phyloP scores from a whole-genome alignment of 1,284 basidiomycete species.

The Ceratobasidium papillatum region DNA sequence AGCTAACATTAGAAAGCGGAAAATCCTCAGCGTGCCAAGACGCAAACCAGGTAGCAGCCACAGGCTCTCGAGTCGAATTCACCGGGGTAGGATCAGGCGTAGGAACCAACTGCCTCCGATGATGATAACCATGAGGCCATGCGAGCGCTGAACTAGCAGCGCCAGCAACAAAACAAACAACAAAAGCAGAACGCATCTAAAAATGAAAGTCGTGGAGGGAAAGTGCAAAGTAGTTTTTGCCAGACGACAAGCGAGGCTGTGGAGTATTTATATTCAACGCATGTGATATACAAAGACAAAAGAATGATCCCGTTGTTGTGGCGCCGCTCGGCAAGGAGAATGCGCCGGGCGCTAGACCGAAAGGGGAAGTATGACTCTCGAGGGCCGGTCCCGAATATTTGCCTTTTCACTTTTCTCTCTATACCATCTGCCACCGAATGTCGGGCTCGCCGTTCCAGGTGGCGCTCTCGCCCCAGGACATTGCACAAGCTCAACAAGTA shows the following conservation, averaged over 20 bases:
- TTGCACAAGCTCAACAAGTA: slow-evolving; percentile 34
- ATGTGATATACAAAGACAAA: not conserved
- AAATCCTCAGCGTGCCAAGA: slow-evolving; percentile 40
- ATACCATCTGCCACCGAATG: slow-evolving; percentile 16
- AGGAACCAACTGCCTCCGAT: not conserved
- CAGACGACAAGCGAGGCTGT: not conserved
- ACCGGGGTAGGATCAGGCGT: not conserved
- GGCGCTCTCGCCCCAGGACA: slow-evolving; percentile 29
- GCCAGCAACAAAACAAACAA: not conserved
- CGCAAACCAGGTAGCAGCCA: slow-evolving; percentile 36
- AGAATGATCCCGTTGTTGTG: not conserved
- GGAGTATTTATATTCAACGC: not conserved
- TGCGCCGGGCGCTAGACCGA: not conserved
- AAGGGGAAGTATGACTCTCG: not conserved
- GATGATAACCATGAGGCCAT: slow-evolving; percentile 1
- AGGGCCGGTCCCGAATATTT: slow-evolving; percentile 20
- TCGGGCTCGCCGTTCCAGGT: slow-evolving; percentile 31
- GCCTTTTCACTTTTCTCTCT: not conserved
- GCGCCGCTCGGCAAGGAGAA: too few species aligned
- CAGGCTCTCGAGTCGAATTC: not conserved
- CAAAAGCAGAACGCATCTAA: slow-evolving; percentile 19
- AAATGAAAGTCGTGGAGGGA: not conserved
- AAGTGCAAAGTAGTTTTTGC: not conserved
- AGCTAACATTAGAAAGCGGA: slow-evolving; percentile 34
- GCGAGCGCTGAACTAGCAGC: slow-evolving; percentile 32